Evolutionary conservation across 139 green algal genomes (phyloP).

Genomic region (Bryopsis sp.): DNA sequence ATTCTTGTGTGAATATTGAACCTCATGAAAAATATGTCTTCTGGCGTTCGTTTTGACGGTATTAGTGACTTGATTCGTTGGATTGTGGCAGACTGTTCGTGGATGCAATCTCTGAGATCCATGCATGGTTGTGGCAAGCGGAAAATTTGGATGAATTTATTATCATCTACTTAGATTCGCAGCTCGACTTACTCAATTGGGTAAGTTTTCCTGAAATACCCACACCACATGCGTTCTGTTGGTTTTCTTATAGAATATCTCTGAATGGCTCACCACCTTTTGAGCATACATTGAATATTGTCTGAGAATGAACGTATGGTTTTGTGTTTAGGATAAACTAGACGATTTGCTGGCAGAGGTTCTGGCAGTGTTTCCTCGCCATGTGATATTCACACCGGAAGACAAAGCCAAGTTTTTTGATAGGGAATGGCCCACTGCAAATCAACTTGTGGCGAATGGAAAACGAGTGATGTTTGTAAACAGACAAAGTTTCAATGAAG

Average conservation of each 20-base stretch:
- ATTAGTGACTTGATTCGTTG: background rate
- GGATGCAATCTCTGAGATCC: background rate
- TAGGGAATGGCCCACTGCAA: no score
- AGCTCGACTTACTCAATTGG: background rate
- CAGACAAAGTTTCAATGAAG: no score
- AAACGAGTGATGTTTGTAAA: no score
- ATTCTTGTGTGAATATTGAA: no score
- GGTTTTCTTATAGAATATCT: no score
- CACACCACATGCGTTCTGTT: no score
- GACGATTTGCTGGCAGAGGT: background rate
- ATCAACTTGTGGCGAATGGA: no score
- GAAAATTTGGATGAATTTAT: conserved; percentile 5
- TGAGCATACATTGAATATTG: no score
- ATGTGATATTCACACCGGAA: conserved; percentile 5
- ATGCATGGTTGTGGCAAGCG: background rate
- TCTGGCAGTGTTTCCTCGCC: background rate
- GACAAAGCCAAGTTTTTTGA: no score
- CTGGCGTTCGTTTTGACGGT: no score
- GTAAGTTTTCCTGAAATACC: background rate
- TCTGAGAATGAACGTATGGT: background rate
- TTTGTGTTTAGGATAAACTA: background rate
- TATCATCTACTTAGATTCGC: background rate
- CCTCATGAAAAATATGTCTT: no score
- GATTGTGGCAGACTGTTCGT: background rate
- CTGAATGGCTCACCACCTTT: no score